Evolutionary conservation across 257 asterid species (phyloP), one percentile per base, ranked within the genome.

Genomic region (Thymus mandschuricus): DNA sequence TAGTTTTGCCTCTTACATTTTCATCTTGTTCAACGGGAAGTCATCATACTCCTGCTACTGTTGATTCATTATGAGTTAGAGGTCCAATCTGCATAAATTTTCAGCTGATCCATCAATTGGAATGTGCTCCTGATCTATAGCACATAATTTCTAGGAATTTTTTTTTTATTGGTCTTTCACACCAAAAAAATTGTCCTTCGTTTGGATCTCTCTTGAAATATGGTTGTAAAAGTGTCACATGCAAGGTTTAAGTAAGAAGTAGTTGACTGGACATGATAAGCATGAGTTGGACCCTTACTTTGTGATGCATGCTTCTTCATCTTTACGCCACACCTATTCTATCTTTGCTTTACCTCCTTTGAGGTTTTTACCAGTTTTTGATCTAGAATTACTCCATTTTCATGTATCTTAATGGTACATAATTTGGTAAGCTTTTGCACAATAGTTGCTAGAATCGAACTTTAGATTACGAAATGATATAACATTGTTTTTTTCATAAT

Each of bases 81-180:
- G 13, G 40, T 57, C 60, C 2, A 48, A 40, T 60, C 27, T 54
- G 56, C 3, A 41, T 10, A 33, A 46, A 48, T 65, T 21, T 31
- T 54, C 28, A 10, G 33, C 6, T 10, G 33, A 54, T 56, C 35
- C 41, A 28, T 68, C 30, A 65, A 6, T 38, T 30, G 45, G 21
- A 68, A 55, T 40, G 41, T 12, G n/a, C 65, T 68, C 31, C 33
- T 55, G 64, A 68, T 38, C 44, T 38, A 21, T 21, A 68, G 64
- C 73, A 6, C 64, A 27, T 8, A 28, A 5, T 43, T 8, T 44
- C 46, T 10, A 28, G 50, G 74, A 69, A 44, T 11, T 43, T 28
- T 41, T 34, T 58, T 43, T 58, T 27, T 69, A 21, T 1, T 56
- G 60, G 27, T 27, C 34, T 55, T 38, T 38, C 6, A 29, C 12